These are phyloP conservation scores for Isatis tinctoria DNA, from an alignment of 345 rosid genomes.

Conservation along the genomic window DNA sequence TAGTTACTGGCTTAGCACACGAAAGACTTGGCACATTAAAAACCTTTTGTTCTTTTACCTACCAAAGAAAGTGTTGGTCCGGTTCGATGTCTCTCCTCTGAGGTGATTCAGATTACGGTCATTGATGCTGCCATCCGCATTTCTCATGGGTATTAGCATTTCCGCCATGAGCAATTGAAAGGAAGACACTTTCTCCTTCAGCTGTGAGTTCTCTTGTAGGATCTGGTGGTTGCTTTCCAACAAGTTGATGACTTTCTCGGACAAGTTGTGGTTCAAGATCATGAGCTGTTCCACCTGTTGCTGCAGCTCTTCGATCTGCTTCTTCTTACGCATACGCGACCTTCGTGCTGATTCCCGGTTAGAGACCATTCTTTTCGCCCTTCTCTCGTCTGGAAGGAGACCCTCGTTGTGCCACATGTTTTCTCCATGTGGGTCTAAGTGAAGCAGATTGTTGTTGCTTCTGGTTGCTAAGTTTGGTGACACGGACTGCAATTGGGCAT, in stretches of 20 bases:
- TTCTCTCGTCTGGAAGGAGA: slow-evolving; percentile 41
- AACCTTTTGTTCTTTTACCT: neutral
- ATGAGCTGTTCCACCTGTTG: slow-evolving; percentile 58
- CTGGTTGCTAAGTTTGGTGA: slow-evolving; percentile 34
- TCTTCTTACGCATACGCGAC: slow-evolving; percentile 70
- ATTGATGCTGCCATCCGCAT: slow-evolving; percentile 27
- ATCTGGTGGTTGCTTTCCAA: slow-evolving; percentile 65
- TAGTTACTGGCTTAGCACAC: neutral
- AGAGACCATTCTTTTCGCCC: slow-evolving; percentile 63
- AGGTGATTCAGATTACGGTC: slow-evolving; percentile 22
- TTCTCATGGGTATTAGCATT: slow-evolving; percentile 45
- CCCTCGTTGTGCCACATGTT: neutral
- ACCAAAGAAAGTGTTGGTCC: slow-evolving; percentile 22
- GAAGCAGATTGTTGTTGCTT: slow-evolving; percentile 19
- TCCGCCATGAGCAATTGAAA: slow-evolving; percentile 54
- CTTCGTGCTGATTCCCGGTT: slow-evolving; percentile 77
- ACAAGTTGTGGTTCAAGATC: slow-evolving; percentile 51
- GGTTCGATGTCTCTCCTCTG: slow-evolving; percentile 40
- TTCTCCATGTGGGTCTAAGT: slow-evolving; percentile 28
- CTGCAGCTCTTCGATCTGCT: slow-evolving; percentile 70
- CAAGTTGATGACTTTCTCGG: slow-evolving; percentile 59
- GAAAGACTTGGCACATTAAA: neutral
- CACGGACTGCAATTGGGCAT: slow-evolving; percentile 28
- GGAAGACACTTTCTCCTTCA: slow-evolving; percentile 60
- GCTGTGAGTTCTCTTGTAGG: slow-evolving; percentile 68